Base-by-base conservation (phyloP, 768 basidiomycete genomes). In the Amanita polypyramis region DNA sequence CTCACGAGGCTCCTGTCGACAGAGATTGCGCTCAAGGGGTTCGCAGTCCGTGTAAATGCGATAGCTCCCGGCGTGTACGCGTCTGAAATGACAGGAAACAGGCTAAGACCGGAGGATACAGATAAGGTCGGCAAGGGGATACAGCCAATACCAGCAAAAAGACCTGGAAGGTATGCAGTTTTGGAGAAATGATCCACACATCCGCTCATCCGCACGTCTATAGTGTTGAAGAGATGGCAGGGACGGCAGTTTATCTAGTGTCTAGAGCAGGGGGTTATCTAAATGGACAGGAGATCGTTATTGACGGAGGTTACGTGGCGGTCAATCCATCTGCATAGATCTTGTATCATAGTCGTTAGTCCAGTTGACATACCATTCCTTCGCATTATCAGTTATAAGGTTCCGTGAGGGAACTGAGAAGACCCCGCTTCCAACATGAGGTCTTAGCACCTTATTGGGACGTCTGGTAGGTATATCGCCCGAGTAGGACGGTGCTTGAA, bases 1-100 rank as follows among this genome's bases (percentile, higher is more conserved):
- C 65, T 90, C n/a, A 85, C 85, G 8, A 80, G 70, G 62, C 75
- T 88, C 76, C 62, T 90, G 43, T 67, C 86, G 1, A 86, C 86
- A 1, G 87, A 89, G 56, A 70, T 87, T 45, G 81, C 80, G 3
- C 65, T 88, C 47, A 80, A 82, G 58, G 70, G 70, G 20, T 72
- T 84, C 8, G 75, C 76, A 7, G 76, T 89, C 23, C 83, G 85
- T 49, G 76, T 88, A 41, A 80, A 84, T 57, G 76, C 82, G 8
- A 73, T 87, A 43, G 80, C 86, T 11, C 86, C 86, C 2, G 86
- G 86, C 5, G 79, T 80, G 11, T 89, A 80, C 54, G 77, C 73
- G 51, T 85, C 83, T 3, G 84, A 86, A 64, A 81, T 89, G 82
- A 87, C 85, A 1, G 47, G 53, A n/a, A 72, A 69, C 50, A 58